A percentile compares a stretch with the other conserved stretches of the same genome.
phyloP scores from a whole-genome alignment of 495 filamentous ascomycete genomes.

The Podospora anserina region DNA sequence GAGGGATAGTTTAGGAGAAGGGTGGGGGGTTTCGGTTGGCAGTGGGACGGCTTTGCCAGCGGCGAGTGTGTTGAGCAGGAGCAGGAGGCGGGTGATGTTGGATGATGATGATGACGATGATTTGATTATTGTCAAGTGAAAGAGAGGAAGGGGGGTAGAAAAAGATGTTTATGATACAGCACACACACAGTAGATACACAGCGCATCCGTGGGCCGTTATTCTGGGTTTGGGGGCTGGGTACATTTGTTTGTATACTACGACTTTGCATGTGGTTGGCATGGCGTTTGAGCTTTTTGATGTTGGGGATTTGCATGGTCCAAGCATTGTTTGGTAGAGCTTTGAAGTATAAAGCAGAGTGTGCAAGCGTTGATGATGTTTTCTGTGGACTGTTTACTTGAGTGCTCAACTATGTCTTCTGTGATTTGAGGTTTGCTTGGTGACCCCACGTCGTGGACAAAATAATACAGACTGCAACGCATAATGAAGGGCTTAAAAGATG shows the following conservation, averaged over 20 bases:
- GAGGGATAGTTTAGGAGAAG: constrained; percentile 64
- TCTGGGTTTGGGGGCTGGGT: not conserved
- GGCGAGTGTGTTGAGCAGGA: not conserved
- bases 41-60: not conserved
- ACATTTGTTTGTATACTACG: not conserved
- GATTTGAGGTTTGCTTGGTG: no score
- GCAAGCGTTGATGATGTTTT: not conserved
- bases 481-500: no score
- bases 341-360: not conserved
- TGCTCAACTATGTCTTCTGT: no score
- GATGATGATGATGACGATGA: constrained; percentile 31
- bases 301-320: no score
- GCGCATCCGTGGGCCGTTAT: not conserved
- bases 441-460: no score
- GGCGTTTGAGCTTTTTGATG: not conserved
- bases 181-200: not conserved
- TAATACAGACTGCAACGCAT: no score
- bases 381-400: not conserved
- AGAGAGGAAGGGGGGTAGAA: not conserved
- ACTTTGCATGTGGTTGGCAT: not conserved
- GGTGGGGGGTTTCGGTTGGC: constrained; percentile 16
- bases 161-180: not conserved
- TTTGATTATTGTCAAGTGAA: constrained; percentile 31
- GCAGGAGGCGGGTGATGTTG: constrained; percentile 20
- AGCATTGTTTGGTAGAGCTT: not conserved